Percentiles rank a stretch among this genome's conserved stretches.
Evolutionary conservation across 2,329 filamentous ascomycete species (phyloP).

Genomic region (Trichoderma semiorbis): DNA sequence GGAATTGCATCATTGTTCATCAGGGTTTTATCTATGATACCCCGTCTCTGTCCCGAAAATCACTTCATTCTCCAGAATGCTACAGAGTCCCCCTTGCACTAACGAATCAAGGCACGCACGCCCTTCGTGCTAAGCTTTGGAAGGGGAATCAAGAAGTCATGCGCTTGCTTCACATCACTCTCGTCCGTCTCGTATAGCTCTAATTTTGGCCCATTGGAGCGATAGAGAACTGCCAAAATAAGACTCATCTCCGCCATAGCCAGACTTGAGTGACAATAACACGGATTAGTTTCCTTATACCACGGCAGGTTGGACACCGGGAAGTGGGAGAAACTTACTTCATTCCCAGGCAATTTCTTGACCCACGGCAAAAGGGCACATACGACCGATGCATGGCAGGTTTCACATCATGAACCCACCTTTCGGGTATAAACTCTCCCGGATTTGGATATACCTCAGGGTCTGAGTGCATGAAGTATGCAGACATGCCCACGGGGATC

Average conservation of each 20-base stretch:
- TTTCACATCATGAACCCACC: not conserved
- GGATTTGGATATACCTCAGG: not conserved
- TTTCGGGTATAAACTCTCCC: not conserved
- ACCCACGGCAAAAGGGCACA: not conserved
- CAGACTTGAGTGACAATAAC: not conserved
- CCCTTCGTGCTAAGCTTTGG: not conserved
- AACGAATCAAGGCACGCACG: not conserved
- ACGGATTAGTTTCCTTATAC: not conserved
- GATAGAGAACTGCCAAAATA: not conserved
- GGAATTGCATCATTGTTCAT: not conserved
- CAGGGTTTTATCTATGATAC: not conserved
- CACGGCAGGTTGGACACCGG: not conserved
- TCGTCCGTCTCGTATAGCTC: not conserved
- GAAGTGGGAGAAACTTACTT: not conserved
- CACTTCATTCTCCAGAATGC: not conserved
- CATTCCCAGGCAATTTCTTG: not conserved
- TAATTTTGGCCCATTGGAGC: not conserved
- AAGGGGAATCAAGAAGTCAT: not conserved
- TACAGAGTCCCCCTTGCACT: not conserved
- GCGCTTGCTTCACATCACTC: not conserved
- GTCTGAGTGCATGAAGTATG: not conserved
- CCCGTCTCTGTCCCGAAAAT: not conserved
- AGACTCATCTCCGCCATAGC: slow-evolving; percentile 2
- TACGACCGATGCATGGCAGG: not conserved
- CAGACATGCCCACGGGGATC: not conserved